These are phyloP conservation scores for Alternaria hordeiaustralica DNA, from an alignment of 2,329 filamentous ascomycete genomes.

Conservation along the genomic window DNA sequence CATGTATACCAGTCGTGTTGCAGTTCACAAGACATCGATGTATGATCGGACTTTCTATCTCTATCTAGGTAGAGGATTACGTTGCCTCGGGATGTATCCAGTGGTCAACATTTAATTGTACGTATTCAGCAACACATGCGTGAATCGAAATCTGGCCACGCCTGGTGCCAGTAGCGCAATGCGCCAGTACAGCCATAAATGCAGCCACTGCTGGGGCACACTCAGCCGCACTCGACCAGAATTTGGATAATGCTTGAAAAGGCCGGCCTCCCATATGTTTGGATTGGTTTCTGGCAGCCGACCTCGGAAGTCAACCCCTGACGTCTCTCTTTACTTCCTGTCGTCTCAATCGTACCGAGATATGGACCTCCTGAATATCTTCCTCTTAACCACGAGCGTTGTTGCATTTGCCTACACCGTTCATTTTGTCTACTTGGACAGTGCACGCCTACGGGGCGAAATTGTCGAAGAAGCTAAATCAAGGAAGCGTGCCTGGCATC, in stretches of 20 bases:
- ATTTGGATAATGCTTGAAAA: fast-evolving
- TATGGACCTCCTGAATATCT: background rate
- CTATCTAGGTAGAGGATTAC: background rate
- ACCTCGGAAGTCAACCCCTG: background rate
- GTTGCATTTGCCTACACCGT: fast-evolving
- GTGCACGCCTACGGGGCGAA: fast-evolving
- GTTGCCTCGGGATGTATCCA: background rate
- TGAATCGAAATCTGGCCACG: background rate
- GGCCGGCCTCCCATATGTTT: background rate
- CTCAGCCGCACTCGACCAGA: background rate
- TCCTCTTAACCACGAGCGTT: background rate
- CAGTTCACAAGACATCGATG: too few relatives aligned
- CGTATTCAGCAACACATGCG: background rate
- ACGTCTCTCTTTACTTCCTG: background rate
- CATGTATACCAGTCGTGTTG: too few relatives aligned
- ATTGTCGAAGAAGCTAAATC: fast-evolving
- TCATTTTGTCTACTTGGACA: fast-evolving
- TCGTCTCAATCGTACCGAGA: background rate
- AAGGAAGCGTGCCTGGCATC: background rate
- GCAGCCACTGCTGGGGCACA: background rate
- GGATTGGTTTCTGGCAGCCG: background rate
- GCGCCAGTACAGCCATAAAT: background rate
- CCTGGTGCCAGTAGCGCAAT: background rate
- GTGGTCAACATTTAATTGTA: background rate
- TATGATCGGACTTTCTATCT: too few relatives aligned